Base-by-base conservation (phyloP, 2,329 filamentous ascomycete genomes). In the Claviceps maximensis region DNA sequence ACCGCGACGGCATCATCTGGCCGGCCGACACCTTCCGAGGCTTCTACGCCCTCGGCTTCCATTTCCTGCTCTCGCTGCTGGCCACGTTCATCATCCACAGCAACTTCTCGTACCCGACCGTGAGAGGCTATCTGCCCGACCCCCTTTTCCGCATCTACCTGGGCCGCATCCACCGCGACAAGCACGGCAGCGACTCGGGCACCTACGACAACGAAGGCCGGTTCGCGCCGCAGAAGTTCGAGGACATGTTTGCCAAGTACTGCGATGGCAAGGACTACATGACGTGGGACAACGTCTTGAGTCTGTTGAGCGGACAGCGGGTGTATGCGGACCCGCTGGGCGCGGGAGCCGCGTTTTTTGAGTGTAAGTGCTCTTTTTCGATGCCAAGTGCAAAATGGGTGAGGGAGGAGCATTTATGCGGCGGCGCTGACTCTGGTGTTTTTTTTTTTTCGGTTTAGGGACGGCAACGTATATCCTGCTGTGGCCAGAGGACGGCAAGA, bases 211-310 rank as follows among this genome's bases (percentile, higher is more conserved):
- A 61, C 15, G 74, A 77, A 57, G 74, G 74, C 3, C 65, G 73
- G 1, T 77, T 76, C 57, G 56, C 69, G 12, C 71, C 74, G 13
- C 74, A 76, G 59, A 68, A 67, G 44, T 77, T 77, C 54, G 73
- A 78, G 61, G 73, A 76, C 56, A 67, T 75, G 45, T 76, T 77
- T 53, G 58, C 67, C 45, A 76, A 77, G 61, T 76, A 73, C 59
- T 72, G 65, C 48, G 57, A 59, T 1, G 63, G 66, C 44, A 67
- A 68, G 19, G 68, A 73, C 49, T 65, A 66, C 6, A 57, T 76
- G 51, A 70, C 65, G 1, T 33, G 66, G 6, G 47, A 56, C 36
- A 68, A 76, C 36, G 53, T 74, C 2, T 60, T 56, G 47, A 58
- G 59, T 1, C 61, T 72, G 53, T 57, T 71, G 40, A 68, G 66